Conservation (phyloP, 768 basidiomycete species). For the Rickenella mellea region DNA sequence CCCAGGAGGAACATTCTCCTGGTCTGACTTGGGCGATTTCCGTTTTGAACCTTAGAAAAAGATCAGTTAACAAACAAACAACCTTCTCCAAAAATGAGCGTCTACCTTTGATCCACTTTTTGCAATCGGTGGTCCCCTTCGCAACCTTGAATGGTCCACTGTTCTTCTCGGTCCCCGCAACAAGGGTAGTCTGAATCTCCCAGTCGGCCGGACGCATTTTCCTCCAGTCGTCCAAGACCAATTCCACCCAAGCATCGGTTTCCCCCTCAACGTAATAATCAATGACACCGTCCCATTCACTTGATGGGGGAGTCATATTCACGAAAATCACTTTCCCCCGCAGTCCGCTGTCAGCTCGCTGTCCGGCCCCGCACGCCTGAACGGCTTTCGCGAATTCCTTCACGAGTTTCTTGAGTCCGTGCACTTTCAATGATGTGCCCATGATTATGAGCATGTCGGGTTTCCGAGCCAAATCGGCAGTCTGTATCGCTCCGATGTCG, state of each 20-base stretch:
- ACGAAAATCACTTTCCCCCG: constrained; percentile 77
- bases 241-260: constrained; percentile 75
- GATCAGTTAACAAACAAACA: too few species aligned
- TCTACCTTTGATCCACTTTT: constrained; percentile 2
- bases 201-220: constrained; percentile 78
- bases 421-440: constrained; percentile 95
- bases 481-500: constrained; percentile 78
- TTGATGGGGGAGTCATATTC: constrained; percentile 77
- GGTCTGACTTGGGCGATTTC: too few species aligned
- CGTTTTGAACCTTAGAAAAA: too few species aligned
- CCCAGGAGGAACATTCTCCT: constrained; percentile 4
- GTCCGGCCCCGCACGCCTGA: constrained; percentile 40
- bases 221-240: constrained; percentile 84
- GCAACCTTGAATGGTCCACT: constrained; percentile 38
- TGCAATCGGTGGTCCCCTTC: constrained; percentile 27
- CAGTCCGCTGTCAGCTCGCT: too few species aligned
- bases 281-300: constrained; percentile 86
- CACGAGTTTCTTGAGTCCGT: constrained; percentile 86
- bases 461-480: constrained; percentile 62
- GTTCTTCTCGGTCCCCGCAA: constrained; percentile 32
- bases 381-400: constrained; percentile 87
- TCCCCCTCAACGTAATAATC: constrained; percentile 82
- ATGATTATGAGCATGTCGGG: constrained; percentile 94
- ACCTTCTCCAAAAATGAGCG: not conserved
- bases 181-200: constrained; percentile 79